Evolutionary conservation across 2,329 filamentous ascomycete genomes (phyloP), one percentile per base, ranked within the genome.

Genomic region (Cytospora mali): DNA sequence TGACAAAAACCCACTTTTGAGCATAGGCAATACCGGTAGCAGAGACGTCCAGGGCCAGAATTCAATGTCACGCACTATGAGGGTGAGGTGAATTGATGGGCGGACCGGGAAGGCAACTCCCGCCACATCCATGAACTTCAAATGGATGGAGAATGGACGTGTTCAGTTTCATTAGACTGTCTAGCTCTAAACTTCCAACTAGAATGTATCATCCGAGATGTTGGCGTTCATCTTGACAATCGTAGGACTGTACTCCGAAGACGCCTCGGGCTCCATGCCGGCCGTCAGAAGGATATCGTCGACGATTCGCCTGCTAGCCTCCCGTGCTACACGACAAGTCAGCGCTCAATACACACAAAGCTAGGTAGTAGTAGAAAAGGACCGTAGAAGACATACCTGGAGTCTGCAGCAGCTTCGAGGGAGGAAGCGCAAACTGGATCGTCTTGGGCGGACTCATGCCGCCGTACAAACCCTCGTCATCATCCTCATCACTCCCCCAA

Each of bases 361-460:
- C 23, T 18, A 48, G 6, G 35, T 35, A n/a, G 9, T 16, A 35
- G 33, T 16, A 14, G 16, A 51, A 23, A 46, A 18, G 39, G 28
- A 52, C 46, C 18, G 11, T 61, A 6, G 28, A 39, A 35, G 11
- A 72, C 85, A 72, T 76, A 90, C 88, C 88, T 66, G 91, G 92
- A 55, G 92, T 96, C 74, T 93, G 91, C 73, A 94, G 75, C 25
- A 96, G 77, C 71, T 90, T 88, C 48, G 88, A 90, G 58, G 89
- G 89, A 56, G 90, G 90, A 54, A 96, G 77, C 51, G 90, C 88
- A 74, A 96, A 96, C 71, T 93, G 90, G 64, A 96, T 93, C 13
- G 92, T 95, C 80, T 98, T 98, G 0, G 95, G 95, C 29, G 95
- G 95, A 71, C 92, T 97, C 76, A 93, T 89, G 6, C 88, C 91